phyloP scores from a whole-genome alignment of 176 grass and related monocot species.

The Oryza punctata region DNA sequence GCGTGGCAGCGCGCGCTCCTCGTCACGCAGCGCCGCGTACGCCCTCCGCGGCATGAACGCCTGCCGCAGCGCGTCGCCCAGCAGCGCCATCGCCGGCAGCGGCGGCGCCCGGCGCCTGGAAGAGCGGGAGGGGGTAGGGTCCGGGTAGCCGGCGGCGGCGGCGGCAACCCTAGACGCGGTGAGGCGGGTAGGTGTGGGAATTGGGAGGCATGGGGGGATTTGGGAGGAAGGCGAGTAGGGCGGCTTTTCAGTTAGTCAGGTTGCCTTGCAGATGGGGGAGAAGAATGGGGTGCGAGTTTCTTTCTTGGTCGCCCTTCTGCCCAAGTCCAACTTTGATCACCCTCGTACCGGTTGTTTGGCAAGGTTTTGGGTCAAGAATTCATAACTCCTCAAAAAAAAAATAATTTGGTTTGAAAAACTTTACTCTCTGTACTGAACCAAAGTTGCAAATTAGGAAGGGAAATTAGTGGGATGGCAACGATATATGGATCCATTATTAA shows the following conservation, averaged over 20 bases:
- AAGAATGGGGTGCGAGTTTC: neutral
- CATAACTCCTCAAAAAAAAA: neutral
- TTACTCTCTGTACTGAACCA: too few relatives aligned
- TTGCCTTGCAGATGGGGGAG: neutral
- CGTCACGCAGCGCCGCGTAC: constrained; percentile 63
- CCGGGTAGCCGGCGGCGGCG: neutral
- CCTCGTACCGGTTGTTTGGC: neutral
- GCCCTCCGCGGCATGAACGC: constrained; percentile 77
- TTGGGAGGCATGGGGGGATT: neutral
- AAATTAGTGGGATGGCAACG: too few relatives aligned
- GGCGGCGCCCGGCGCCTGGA: neutral
- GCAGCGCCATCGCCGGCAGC: constrained; percentile 50
- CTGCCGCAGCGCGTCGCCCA: constrained; percentile 82
- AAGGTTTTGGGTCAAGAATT: neutral
- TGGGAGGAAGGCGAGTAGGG: neutral
- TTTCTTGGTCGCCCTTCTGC: neutral
- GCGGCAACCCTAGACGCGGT: constrained; percentile 49
- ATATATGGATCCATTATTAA: too few relatives aligned
- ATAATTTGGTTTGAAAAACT: neutral
- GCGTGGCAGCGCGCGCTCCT: constrained; percentile 61
- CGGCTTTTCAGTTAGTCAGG: neutral
- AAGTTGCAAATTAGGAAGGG: too few relatives aligned
- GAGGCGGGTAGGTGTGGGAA: constrained; percentile 6
- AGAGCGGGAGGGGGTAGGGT: neutral
- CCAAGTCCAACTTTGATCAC: neutral